Percentiles rank a stretch among this genome's conserved stretches.
These are phyloP conservation scores for Mycena polygramma DNA, from an alignment of 768 basidiomycete species.

Conservation along the genomic window DNA sequence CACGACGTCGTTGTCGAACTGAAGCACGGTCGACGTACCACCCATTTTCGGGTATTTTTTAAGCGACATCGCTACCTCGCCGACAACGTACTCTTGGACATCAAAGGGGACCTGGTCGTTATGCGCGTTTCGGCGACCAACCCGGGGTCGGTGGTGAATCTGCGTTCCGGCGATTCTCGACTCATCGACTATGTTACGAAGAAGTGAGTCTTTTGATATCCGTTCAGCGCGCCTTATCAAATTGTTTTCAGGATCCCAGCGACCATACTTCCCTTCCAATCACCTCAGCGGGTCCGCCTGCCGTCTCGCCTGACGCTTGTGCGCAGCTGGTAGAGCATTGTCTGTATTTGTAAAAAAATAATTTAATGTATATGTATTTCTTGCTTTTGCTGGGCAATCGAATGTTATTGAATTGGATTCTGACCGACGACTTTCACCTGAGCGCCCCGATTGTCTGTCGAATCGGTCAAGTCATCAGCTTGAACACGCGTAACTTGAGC, in stretches of 20 bases:
- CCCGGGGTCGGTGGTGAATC: neutral
- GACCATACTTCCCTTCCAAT: too few relatives aligned
- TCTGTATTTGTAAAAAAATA: neutral
- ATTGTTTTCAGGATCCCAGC: too few relatives aligned
- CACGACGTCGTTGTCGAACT: neutral
- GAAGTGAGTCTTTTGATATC: neutral
- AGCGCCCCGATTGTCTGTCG: too few relatives aligned
- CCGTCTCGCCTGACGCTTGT: too few relatives aligned
- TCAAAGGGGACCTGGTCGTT: neutral
- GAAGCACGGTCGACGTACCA: neutral
- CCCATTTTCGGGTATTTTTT: neutral
- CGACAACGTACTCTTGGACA: neutral
- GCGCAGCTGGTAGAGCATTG: neutral
- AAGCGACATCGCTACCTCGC: neutral
- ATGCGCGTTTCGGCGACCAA: neutral
- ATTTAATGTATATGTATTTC: too few relatives aligned
- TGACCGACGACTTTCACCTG: too few relatives aligned
- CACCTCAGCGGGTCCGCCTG: too few relatives aligned
- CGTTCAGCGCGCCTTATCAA: neutral
- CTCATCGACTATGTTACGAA: neutral
- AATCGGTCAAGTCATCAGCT: too few relatives aligned
- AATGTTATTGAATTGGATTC: too few relatives aligned
- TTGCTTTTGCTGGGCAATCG: too few relatives aligned
- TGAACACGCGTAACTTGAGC: too few relatives aligned
- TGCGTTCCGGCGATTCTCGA: neutral